phyloP scores from a whole-genome alignment of 148 eudicot genomes.

The Talinum fruticosum region DNA sequence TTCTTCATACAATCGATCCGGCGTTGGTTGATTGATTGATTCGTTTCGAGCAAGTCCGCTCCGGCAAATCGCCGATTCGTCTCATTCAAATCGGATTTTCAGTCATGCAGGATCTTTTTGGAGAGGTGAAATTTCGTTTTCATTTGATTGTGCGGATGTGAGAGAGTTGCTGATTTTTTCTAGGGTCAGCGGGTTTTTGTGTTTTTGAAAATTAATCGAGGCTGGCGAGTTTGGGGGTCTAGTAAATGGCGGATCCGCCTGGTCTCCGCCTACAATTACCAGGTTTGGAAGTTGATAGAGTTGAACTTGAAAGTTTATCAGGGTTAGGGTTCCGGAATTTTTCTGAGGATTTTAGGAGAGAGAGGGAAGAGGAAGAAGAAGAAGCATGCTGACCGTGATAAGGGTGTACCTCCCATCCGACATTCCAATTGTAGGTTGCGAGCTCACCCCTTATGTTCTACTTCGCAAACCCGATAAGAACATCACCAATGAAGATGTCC shows the following conservation, averaged over 20 bases:
- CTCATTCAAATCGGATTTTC: background rate
- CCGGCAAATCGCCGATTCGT: constrained; percentile 1
- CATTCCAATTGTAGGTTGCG: constrained; percentile 95
- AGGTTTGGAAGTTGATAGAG: constrained; percentile 8
- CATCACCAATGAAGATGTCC: constrained; percentile 65
- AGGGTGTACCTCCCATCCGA: constrained; percentile 96
- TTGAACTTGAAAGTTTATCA: background rate
- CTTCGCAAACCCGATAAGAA: constrained; percentile 65
- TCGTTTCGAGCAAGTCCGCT: background rate
- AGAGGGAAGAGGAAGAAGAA: constrained; percentile 27
- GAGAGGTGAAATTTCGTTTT: background rate
- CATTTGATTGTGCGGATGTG: background rate
- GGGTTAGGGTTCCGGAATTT: constrained; percentile 23
- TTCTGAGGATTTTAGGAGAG: background rate
- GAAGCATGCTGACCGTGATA: constrained; percentile 78
- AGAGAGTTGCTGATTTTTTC: constrained; percentile 4
- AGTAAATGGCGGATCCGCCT: constrained; percentile 86
- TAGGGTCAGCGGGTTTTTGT: constrained; percentile 3
- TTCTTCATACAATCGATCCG: constrained; percentile 22
- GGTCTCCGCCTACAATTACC: constrained; percentile 45
- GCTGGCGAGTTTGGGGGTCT: constrained; percentile 60
- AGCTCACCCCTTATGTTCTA: constrained; percentile 85
- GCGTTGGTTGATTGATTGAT: background rate
- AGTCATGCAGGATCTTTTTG: background rate
- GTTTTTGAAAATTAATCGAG: constrained; percentile 29